phyloP scores from a whole-genome alignment of 768 basidiomycete species.

The Rubroboletus satanas region DNA sequence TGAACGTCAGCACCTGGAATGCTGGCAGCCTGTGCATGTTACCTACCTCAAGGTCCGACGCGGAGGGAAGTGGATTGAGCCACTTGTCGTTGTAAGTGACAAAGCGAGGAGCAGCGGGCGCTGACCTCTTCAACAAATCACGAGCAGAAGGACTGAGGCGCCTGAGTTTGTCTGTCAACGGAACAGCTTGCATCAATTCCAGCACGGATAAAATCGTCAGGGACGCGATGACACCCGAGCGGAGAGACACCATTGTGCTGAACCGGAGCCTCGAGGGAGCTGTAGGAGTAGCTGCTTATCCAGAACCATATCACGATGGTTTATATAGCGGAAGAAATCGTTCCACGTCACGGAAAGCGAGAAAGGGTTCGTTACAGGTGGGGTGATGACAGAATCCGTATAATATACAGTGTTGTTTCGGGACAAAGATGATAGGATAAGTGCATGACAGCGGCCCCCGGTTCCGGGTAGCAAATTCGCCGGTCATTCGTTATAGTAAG shows the following conservation, averaged over 20 bases:
- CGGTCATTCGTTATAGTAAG: background rate
- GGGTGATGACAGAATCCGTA: background rate
- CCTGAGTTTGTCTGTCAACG: slow-evolving; percentile 20
- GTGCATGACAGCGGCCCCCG: background rate
- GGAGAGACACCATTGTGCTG: slow-evolving; percentile 17
- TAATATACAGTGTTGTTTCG: background rate
- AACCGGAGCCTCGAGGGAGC: background rate
- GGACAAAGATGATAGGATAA: background rate
- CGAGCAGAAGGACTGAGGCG: slow-evolving; percentile 23
- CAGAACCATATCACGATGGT: background rate
- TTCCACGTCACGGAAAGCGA: background rate
- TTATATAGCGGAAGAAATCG: slow-evolving; percentile 14
- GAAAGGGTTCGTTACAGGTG: background rate
- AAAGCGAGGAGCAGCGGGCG: slow-evolving; percentile 48
- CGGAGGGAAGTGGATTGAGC: slow-evolving; percentile 42
- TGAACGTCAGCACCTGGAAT: background rate
- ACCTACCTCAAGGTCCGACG: slow-evolving; percentile 41
- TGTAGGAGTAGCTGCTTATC: background rate
- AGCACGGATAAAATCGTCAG: slow-evolving; percentile 10
- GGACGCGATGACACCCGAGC: background rate
- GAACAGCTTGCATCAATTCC: slow-evolving; percentile 11
- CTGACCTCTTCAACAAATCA: slow-evolving; percentile 15
- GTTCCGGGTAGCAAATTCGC: background rate
- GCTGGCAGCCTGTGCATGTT: background rate
- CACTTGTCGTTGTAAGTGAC: slow-evolving; percentile 40